Base-by-base conservation (phyloP, 2,329 filamentous ascomycete genomes). In the Coniella vitis region DNA sequence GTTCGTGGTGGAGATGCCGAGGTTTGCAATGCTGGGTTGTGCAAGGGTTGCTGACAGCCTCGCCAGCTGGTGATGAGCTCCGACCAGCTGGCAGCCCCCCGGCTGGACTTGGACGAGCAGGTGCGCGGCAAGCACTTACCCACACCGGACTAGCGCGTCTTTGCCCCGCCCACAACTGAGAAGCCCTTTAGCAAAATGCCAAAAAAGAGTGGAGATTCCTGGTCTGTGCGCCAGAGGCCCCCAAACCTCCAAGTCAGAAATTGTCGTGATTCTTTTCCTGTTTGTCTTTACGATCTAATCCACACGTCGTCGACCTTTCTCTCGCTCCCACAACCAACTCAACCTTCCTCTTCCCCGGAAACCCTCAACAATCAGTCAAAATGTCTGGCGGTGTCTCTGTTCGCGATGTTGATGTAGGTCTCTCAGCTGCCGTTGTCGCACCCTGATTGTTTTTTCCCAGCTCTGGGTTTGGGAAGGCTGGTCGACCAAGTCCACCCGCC, bases 341-440 rank as follows among this genome's bases (percentile, higher is more conserved):
- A 47, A 46, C n/a, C 29, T 40, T 42, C 35, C 32, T 38, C 75
- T 42, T 38, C 32, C 38, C 75, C 37, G 42, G 38, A 47, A 49
- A 49, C 20, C 47, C 38, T 25, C 47, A 35, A 32, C 43, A 53
- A 53, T 32, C 51, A 50, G 22, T 53, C 47, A 89, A 78, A 71
- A 90, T 90, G 87, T 74, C 76, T 69, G 80, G 84, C 73, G 87
- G 86, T 73, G 79, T 88, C 70, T 81, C 76, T 65, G 87, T 91
- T 74, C 86, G 86, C 75, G 87, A 90, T 76, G 86, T 90, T 71
- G 84, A 87, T 80, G 84, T 87, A 83, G 74, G 81, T 81, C 63
- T 59, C 61, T 53, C 58, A 57, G 60, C 49, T 51, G 25, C 25
- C 25, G 54, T 54, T 58, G 53, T 57, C 64, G 47, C 56, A 56